These are phyloP conservation scores for Cordyceps farinosa DNA, from an alignment of 2,329 filamentous ascomycete genomes.

Conservation along the genomic window DNA sequence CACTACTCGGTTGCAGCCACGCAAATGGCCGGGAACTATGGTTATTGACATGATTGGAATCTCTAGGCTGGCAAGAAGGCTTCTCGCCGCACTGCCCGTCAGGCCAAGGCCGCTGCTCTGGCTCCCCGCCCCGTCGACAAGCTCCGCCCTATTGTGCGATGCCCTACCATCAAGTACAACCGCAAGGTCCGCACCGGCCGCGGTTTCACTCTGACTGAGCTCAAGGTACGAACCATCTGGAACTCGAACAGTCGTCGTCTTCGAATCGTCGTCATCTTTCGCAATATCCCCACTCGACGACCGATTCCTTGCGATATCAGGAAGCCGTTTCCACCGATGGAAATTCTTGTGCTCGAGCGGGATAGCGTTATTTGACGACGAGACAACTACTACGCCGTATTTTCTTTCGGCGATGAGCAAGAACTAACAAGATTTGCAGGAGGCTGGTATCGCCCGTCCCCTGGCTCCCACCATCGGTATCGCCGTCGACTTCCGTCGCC, in stretches of 20 bases:
- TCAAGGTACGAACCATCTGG: slow-evolving; percentile 69
- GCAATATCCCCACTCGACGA: neutral
- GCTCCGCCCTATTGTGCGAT: slow-evolving; percentile 93
- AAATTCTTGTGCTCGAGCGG: neutral
- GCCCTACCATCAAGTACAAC: slow-evolving; percentile 99
- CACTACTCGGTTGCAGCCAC: slow-evolving; percentile 7
- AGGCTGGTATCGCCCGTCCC: slow-evolving; percentile 91
- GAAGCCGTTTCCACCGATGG: neutral
- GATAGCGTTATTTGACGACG: neutral
- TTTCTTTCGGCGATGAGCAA: neutral
- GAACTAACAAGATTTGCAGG: slow-evolving; percentile 55
- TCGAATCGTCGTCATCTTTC: neutral
- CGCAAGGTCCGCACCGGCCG: slow-evolving; percentile 92
- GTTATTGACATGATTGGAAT: slow-evolving; percentile 34
- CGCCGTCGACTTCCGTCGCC: slow-evolving; percentile 90
- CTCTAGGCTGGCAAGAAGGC: slow-evolving; percentile 90
- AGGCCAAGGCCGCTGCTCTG: slow-evolving; percentile 90
- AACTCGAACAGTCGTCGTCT: neutral
- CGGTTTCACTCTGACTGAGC: slow-evolving; percentile 95
- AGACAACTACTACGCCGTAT: neutral
- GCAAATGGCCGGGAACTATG: slow-evolving; percentile 21
- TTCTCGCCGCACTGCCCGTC: slow-evolving; percentile 84
- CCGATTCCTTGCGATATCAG: neutral
- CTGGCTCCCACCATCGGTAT: slow-evolving; percentile 96
- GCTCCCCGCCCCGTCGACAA: slow-evolving; percentile 97